Percentiles rank a stretch among this genome's conserved stretches.
Conservation (phyloP, 345 rosid species). For the Erysimum cheiranthoides region DNA sequence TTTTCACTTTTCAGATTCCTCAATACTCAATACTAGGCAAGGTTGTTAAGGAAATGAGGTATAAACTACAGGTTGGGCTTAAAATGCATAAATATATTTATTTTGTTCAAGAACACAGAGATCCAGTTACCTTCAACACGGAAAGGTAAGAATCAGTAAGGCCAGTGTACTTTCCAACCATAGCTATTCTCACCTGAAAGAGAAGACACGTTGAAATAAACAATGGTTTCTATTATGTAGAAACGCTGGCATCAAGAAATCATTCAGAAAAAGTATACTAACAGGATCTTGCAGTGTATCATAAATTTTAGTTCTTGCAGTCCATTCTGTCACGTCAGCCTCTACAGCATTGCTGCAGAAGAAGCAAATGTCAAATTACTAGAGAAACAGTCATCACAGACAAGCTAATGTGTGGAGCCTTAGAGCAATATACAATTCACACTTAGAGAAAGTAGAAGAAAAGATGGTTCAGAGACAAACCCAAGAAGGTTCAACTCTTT, state of each 20-base stretch:
- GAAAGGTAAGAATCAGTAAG: constrained; percentile 81
- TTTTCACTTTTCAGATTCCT: constrained; percentile 20
- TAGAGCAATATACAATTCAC: constrained; percentile 9
- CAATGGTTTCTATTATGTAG: constrained; percentile 15
- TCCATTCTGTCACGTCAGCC: constrained; percentile 83
- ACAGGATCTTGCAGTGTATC: constrained; percentile 76
- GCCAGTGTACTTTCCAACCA: constrained; percentile 86
- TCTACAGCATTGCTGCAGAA: constrained; percentile 63
- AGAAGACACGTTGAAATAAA: constrained; percentile 25
- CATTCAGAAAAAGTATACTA: constrained; percentile 38
- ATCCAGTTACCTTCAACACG: constrained; percentile 64
- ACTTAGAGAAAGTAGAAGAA: background rate
- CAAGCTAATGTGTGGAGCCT: constrained; percentile 5
- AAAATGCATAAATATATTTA: background rate
- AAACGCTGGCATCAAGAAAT: background rate
- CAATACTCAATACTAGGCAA: constrained; percentile 3
- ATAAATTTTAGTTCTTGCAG: constrained; percentile 72
- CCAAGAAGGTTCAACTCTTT: constrained; percentile 70
- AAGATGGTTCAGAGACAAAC: constrained; percentile 55
- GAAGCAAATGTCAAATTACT: constrained; percentile 24
- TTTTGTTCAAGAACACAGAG: constrained; percentile 17
- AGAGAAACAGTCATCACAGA: constrained; percentile 25
- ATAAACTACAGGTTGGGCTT: constrained; percentile 7
- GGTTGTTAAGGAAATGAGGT: background rate
- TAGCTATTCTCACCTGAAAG: constrained; percentile 74